Conservation (phyloP, 2,329 filamentous ascomycete species). For the Penicillium sp. region DNA sequence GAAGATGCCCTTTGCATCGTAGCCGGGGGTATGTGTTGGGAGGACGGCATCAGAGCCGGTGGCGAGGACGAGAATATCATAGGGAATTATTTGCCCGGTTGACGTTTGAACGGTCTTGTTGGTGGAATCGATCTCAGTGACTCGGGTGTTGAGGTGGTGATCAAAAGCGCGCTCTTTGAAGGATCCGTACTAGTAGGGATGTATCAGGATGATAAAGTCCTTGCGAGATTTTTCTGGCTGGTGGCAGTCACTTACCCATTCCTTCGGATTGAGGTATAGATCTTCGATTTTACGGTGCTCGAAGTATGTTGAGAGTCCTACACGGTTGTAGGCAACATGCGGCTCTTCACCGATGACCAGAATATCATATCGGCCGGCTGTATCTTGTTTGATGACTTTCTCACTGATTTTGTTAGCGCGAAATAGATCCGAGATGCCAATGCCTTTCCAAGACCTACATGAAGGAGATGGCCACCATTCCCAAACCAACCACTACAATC, state of each 20-base stretch:
- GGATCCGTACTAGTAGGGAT: conserved; percentile 60
- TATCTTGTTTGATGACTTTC: conserved; percentile 83
- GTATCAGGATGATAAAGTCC: neutral
- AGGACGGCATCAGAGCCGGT: conserved; percentile 84
- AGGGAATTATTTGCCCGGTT: conserved; percentile 68
- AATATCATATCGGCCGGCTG: conserved; percentile 75
- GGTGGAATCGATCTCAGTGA: conserved; percentile 66
- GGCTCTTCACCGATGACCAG: conserved; percentile 85
- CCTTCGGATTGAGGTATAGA: conserved; percentile 79
- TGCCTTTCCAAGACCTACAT: conserved; percentile 63
- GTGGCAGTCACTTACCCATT: conserved; percentile 64
- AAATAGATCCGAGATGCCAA: conserved; percentile 21
- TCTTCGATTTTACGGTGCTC: conserved; percentile 82
- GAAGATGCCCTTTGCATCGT: conserved; percentile 81
- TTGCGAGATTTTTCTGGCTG: neutral
- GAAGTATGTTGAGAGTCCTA: conserved; percentile 87
- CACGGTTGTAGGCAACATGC: conserved; percentile 87
- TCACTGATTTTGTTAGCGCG: conserved; percentile 59
- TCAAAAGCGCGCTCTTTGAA: conserved; percentile 68
- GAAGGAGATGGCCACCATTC: conserved; percentile 89
- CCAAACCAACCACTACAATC: conserved; percentile 81
- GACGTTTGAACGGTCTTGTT: conserved; percentile 70
- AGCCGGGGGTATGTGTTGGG: conserved; percentile 70
- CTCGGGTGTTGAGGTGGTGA: conserved; percentile 74
- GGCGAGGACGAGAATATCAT: conserved; percentile 80